Base-by-base conservation (phyloP, 768 basidiomycete species). In the Lentinula sp. region DNA sequence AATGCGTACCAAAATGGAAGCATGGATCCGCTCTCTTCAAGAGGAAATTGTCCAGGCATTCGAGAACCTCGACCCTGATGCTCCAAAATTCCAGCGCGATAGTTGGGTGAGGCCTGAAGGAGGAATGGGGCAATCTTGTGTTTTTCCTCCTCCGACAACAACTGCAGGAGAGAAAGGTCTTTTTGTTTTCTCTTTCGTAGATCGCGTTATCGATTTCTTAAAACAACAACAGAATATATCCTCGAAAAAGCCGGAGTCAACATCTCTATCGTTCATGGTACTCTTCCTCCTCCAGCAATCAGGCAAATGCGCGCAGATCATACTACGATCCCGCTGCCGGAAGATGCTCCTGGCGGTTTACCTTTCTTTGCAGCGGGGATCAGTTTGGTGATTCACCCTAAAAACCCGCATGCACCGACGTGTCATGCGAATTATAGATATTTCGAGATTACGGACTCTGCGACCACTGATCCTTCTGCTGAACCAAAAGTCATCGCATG, bases 361-460 rank as follows among this genome's bases (percentile, higher is more conserved):
- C 96, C 95, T 0, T 99, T 94, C 80, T 95, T 95, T 68, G 95
- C 91, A 13, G 91, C 90, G 0, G 96, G 97, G 0, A 79, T 98
- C 68, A 93, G 89, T 65, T 83, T 98, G 68, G 93, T 99, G 67
- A 80, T 98, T 16, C 96, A 99, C 72, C 96, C 96, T 0, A 83
- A 87, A 57, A 97, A 95, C 75, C 97, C 96, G 3, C 85, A 93
- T 68, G 89, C 91, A 15, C 94, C 97, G 8, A 98, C 96, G 21
- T 88, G 93, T 5, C 96, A 99, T 71, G 86, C 91, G 61, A 99
- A 99, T 72, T 97, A 95, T 68, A 91, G 97, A 59, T 98, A 98
- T 74, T 99, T 99, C 69, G 96, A 98, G 73, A 85, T 97, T 64
- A 87, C 86, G 2, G 84, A 89, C 64, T 75, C 76, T 46, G 66